Base-by-base conservation (phyloP, 2,329 filamentous ascomycete genomes). In the Cytospora mali region DNA sequence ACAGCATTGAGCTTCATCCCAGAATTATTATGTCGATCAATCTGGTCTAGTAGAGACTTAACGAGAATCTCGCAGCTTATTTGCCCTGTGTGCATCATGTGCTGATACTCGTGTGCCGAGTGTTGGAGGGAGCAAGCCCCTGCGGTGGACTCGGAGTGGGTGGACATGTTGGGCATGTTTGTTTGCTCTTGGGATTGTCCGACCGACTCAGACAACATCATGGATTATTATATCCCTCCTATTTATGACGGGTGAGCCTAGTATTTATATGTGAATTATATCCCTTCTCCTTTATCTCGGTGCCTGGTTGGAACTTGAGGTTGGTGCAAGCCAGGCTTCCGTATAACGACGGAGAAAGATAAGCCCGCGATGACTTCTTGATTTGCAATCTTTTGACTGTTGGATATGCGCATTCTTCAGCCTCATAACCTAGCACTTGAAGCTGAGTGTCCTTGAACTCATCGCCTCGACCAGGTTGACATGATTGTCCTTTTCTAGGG, bases 1-100 rank as follows among this genome's bases (percentile, higher is more conserved):
- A 78, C 58, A 6, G 76, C 76, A 42, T 69, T 69, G 46, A 73
- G 65, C 11, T 66, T 53, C 18, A 66, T 28, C 13, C 54, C 60
- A 9, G 33, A 10, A 14, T 57, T 35, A 42, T 71, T 67, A 31
- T 72, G 67, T 14, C 55, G 64, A 23, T 67, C 59, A 27, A 72
- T 72, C 52, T 72, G 70, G 11, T 55, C 57, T 1, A 72, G 64
- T 48, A 65, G 68, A 16, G 29, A 11, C 13, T 65, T 51, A 2
- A 68, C 63, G 3, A 71, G 58, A 11, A 66, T 33, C n/a, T 68
- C 65, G 23, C 67, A 69, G n/a, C 63, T 68, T 16, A 68, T n/a
- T 11, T 53, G 50, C 7, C 64, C 64, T n/a, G 42, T 9, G 5
- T 28, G 51, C 29, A 69, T 57, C 14, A 57, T 35, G n/a, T 31